Base-by-base conservation (phyloP, 116 monocot genomes). In the Dioscorea cayenensis region DNA sequence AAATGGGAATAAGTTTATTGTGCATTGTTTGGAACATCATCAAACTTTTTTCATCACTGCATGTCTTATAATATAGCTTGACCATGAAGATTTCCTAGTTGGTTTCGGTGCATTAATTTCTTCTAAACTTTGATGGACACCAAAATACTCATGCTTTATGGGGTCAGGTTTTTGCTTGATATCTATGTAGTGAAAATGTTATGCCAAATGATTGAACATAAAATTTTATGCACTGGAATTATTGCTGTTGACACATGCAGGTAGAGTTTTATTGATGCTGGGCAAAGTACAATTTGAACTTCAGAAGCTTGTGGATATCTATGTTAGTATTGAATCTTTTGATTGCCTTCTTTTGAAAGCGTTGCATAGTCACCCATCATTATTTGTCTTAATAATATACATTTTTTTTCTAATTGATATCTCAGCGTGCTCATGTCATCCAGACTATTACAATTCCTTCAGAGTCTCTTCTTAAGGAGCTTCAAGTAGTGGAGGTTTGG, bases 401-500 rank as follows among this genome's bases (percentile, higher is more conserved):
- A 20, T 27, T 62, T 62, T 63, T 38, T 77, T 68, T 51, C 55
- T 55, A 16, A 77, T 74, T 17, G 13, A 36, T 35, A 68, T 68
- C n/a, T 28, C 87, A 95, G 95, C 95, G 95, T 25, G 55, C 73
- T 6, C 89, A 95, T 80, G 73, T 95, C 32, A 73, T 87, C 37
- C 80, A 91, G 70, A 95, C 95, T 27, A 95, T 95, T n/a, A 73
- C 89, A 69, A 91, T 77, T 3, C 95, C 95, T 38, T 95, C 92
- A 61, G 92, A 95, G 69, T 95, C 95, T 81, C 89, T 95, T 81
- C 84, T 95, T 21, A 95, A 89, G 75, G 95, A 95, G 78, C 95
- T 95, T 67, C 80, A 79, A 66, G 89, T 69, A 59, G 89, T 95
- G 43, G 92, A 95, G 95, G 95, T 91, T 73, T 75, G 84, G 58